A percentile compares a stretch with the other conserved stretches of the same genome.
Evolutionary conservation across 1,284 basidiomycete species (phyloP).

Genomic region (Malassezia psittaci): DNA sequence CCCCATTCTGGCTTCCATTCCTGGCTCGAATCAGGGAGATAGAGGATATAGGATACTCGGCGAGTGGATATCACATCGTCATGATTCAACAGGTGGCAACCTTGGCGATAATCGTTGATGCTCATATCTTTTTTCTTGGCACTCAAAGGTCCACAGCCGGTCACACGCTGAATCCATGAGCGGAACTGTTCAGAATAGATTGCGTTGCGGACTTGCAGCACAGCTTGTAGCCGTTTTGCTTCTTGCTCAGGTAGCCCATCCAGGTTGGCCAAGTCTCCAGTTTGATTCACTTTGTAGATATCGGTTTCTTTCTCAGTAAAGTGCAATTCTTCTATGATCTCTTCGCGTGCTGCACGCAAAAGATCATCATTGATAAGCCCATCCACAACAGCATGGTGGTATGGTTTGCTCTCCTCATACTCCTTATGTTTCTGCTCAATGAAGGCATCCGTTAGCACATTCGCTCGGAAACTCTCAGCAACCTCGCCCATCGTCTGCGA

Average conservation of each 20-base stretch:
- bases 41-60: conserved; percentile 90
- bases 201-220: conserved; percentile 70
- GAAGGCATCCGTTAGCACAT: conserved; percentile 21
- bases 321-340: conserved; percentile 69
- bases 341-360: conserved; percentile 64
- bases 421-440: conserved; percentile 19
- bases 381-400: conserved; percentile 71
- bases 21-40: conserved; percentile 73
- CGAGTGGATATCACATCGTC: conserved; percentile 88
- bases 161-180: conserved; percentile 71
- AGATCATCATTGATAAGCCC: conserved; percentile 76
- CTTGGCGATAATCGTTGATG: conserved; percentile 76
- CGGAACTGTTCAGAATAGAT: conserved; percentile 83
- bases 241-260: conserved; percentile 57
- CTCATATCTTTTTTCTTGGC: conserved; percentile 92
- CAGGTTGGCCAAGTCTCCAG: conserved; percentile 87
- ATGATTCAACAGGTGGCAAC: conserved; percentile 66
- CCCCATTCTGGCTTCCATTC: conserved; percentile 71
- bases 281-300: conserved; percentile 96
- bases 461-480: conserved; percentile 23
- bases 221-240: conserved; percentile 30
- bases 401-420: conserved; percentile 54
- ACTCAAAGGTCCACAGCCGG: conserved; percentile 80
- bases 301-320: conserved; percentile 97
- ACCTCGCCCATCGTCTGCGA: conserved; percentile 17